Conservation (phyloP, 2,329 filamentous ascomycete species). For the Parastagonospora avenae region DNA sequence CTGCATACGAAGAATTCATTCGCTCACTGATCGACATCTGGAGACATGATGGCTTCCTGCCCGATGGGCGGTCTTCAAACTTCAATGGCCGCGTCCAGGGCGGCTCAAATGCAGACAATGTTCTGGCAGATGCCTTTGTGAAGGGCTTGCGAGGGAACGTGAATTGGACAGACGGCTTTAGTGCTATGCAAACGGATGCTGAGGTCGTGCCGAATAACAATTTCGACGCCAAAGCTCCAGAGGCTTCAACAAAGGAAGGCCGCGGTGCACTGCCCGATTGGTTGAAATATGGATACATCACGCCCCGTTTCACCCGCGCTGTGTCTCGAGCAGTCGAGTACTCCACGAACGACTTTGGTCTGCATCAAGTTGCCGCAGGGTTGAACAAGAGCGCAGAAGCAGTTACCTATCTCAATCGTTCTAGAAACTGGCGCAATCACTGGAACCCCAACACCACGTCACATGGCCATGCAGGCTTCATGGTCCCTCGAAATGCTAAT, state of each 20-base stretch:
- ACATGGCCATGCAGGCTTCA: slow-evolving; percentile 67
- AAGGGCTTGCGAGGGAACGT: slow-evolving; percentile 68
- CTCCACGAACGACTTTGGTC: slow-evolving; percentile 69
- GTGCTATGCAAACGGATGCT: slow-evolving; percentile 70
- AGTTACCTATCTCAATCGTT: slow-evolving; percentile 65
- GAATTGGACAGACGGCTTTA: slow-evolving; percentile 60
- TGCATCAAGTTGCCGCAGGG: slow-evolving; percentile 68
- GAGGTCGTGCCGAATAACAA: slow-evolving; percentile 67
- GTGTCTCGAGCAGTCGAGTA: slow-evolving; percentile 72
- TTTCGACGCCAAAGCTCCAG: slow-evolving; percentile 58
- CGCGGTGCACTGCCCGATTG: slow-evolving; percentile 57
- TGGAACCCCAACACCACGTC: slow-evolving; percentile 66
- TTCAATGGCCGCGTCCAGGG: slow-evolving; percentile 73
- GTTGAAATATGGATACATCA: slow-evolving; percentile 68
- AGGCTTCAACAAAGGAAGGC: slow-evolving; percentile 58
- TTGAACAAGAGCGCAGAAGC: slow-evolving; percentile 59
- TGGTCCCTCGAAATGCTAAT: slow-evolving; percentile 63
- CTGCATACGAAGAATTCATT: slow-evolving; percentile 67
- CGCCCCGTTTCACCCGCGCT: slow-evolving; percentile 64
- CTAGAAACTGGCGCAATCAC: slow-evolving; percentile 73
- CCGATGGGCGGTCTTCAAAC: slow-evolving; percentile 70
- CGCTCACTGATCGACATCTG: slow-evolving; percentile 72
- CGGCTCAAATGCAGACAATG: slow-evolving; percentile 72
- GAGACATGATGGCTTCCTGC: slow-evolving; percentile 67
- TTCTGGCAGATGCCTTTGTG: slow-evolving; percentile 73